Evolutionary conservation across 169 alveolate genomes (phyloP), one percentile per base, ranked within the genome.

Genomic region (Toxoplasma gondii): DNA sequence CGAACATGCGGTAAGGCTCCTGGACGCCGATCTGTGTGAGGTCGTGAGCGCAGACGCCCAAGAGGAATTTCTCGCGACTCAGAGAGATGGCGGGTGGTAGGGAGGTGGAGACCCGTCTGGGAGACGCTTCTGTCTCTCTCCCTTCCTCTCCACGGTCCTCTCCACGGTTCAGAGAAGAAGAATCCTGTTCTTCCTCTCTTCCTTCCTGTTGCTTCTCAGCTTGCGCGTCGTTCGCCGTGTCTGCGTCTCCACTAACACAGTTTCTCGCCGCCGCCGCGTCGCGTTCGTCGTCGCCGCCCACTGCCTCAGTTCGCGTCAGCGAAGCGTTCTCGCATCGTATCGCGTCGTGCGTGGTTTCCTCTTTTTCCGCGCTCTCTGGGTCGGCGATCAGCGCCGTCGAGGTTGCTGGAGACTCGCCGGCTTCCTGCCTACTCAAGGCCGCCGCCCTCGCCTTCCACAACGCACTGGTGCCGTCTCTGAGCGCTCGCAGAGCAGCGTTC

Each of bases 401-500:
- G 12, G 82, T 34, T 24, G 82, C 82, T 24, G 10, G 38, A 69
- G 38, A 34, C 67, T 9, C 67, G 27, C n/a, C n/a, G n/a, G n/a
- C n/a, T n/a, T n/a, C n/a, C n/a, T n/a, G n/a, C n/a, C n/a, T n/a
- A n/a, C n/a, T n/a, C n/a, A n/a, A n/a, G n/a, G n/a, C n/a, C n/a
- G 16, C 70, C 24, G 16, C 24, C 24, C 70, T 24, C 70, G 16
- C n/a, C 70, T 58, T 16, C 70, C 24, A 24, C 70, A 17, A 24
- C 24, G 16, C 70, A 17, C 70, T 24, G 16, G 49, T 78, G 45
- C 4, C 44, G 45, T 78, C 86, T 78, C 74, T 78, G 86, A 36
- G 90, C 9, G 90, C 90, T 38, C n/a, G 90, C 22, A 96, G 96
- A 17, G 98, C 99, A 29, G 99, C 99, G 92, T 98, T 98, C 81